Evolutionary conservation across 2,329 filamentous ascomycete genomes (phyloP).

Genomic region (Stachybotrys chartarum): DNA sequence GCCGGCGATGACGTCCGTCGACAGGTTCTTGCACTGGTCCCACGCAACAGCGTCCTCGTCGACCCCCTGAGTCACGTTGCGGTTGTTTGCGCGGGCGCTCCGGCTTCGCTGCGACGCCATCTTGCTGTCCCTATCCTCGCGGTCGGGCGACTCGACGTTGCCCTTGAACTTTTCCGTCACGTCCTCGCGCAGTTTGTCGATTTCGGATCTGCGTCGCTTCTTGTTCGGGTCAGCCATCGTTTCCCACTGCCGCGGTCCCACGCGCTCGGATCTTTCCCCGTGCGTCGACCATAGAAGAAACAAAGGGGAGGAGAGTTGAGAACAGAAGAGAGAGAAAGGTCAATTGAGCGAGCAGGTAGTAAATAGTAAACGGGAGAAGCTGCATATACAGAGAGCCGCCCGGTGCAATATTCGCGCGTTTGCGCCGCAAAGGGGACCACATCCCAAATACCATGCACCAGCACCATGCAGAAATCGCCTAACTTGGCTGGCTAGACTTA

Average conservation of each 20-base stretch:
- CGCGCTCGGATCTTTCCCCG: not conserved
- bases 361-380: not conserved
- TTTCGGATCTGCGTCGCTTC: slow-evolving; percentile 22
- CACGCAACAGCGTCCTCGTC: slow-evolving; percentile 38
- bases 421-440: not conserved
- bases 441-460: not conserved
- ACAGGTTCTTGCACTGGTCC: slow-evolving; percentile 31
- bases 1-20: slow-evolving; percentile 29
- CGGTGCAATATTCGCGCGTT: not conserved
- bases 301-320: not conserved
- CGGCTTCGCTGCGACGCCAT: slow-evolving; percentile 33
- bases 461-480: not conserved
- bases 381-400: not conserved
- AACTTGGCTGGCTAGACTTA: not conserved
- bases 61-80: slow-evolving; percentile 36
- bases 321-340: not conserved
- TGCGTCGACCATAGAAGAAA: not conserved
- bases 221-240: slow-evolving; percentile 26
- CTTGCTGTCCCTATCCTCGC: slow-evolving; percentile 7
- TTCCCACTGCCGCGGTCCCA: slow-evolving; percentile 12
- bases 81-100: slow-evolving; percentile 35
- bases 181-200: slow-evolving; percentile 22
- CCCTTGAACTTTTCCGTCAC: slow-evolving; percentile 21
- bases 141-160: slow-evolving; percentile 17
- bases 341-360: not conserved